Base-by-base conservation (phyloP, 768 basidiomycete species). In the Megacollybia marginata region DNA sequence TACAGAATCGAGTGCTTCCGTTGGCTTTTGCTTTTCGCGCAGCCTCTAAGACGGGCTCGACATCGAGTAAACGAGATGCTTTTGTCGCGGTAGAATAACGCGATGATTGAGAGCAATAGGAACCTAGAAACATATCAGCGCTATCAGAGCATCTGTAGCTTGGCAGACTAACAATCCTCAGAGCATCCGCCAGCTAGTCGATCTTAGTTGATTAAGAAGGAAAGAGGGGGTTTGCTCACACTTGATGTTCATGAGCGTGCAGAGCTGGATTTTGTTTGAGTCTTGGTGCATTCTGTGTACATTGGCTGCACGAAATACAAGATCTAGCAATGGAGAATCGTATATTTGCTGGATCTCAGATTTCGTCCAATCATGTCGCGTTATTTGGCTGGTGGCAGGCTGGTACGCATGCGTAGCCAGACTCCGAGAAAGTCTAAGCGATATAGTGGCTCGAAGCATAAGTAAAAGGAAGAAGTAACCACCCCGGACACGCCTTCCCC, bases 201-300 rank as follows among this genome's bases (percentile, higher is more conserved):
- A 36, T 51, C 51, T 56, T 34, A 53, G 50, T 47, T 52, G 35
- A 33, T 33, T 11, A 46, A 44, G 61, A 54, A 58, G 6, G 57
- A 62, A 62, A 64, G 48, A 57, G 57, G 58, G 42, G 44, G 52
- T n/a, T 33, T 51, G 75, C 86, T 56, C 66, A 90, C 92, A 92
- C 69, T 98, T 98, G 68, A 98, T 98, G 64, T 98, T 98, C 88
- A 98, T 92, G 31, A 98, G 76, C 4, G 95, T 98, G 59, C 94
- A 97, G 32, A 98, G 77, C 68, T 98, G 95, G 31, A 98, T 82
- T 73, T 96, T 92, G 57, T 68, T 76, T 32, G 93, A 85, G 68
- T 94, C 87, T 57, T 96, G 92, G 64, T 88, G 73, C 60, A 84
- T 77, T 55, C 94, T 75, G 66, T 98, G 95, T 10, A 94, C 78